Evolutionary conservation across 768 basidiomycete species (phyloP).

Genomic region (Porphyrellus cyaneotinctus): DNA sequence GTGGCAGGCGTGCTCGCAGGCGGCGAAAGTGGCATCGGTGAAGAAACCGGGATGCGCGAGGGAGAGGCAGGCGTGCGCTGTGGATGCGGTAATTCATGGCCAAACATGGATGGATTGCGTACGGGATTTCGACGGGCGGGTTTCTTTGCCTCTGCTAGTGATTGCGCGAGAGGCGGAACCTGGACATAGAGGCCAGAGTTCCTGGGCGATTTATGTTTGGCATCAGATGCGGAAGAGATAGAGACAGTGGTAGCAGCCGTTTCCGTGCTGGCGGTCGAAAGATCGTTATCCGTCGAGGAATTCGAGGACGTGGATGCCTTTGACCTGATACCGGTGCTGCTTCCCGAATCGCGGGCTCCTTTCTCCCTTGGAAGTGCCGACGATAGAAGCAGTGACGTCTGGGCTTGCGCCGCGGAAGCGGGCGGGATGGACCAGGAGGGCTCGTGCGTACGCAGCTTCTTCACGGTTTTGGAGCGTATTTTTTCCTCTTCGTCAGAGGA

Average conservation of each 20-base stretch:
- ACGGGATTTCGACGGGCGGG: conserved; percentile 41
- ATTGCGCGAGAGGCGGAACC: conserved; percentile 17
- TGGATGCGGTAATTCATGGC: conserved; percentile 55
- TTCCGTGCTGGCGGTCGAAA: conserved; percentile 31
- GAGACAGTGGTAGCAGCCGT: conserved; percentile 30
- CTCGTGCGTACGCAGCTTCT: conserved; percentile 51
- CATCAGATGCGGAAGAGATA: conserved; percentile 10
- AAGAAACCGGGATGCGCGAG: conserved; percentile 30
- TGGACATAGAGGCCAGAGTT: conserved; percentile 14
- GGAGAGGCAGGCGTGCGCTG: conserved; percentile 33
- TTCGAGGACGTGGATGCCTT: conserved; percentile 27
- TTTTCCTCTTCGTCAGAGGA: conserved; percentile 81
- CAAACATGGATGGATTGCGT: conserved; percentile 65
- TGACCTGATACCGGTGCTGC: conserved; percentile 19
- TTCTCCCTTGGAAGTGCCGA: conserved; percentile 12
- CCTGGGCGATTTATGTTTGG: conserved; percentile 23
- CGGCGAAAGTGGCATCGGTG: conserved; percentile 22
- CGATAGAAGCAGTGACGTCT: conserved; percentile 23
- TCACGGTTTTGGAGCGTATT: conserved; percentile 51
- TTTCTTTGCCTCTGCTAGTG: conserved; percentile 27
- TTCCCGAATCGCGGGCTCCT: conserved; percentile 13
- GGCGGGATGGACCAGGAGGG: conserved; percentile 30
- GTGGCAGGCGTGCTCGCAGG: conserved; percentile 9
- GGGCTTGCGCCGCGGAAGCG: conserved; percentile 19
- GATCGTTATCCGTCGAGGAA: conserved; percentile 32